A percentile compares a stretch with the other conserved stretches of the same genome.
phyloP scores from a whole-genome alignment of 2,329 filamentous ascomycete species.

The Rutstroemia sp. region DNA sequence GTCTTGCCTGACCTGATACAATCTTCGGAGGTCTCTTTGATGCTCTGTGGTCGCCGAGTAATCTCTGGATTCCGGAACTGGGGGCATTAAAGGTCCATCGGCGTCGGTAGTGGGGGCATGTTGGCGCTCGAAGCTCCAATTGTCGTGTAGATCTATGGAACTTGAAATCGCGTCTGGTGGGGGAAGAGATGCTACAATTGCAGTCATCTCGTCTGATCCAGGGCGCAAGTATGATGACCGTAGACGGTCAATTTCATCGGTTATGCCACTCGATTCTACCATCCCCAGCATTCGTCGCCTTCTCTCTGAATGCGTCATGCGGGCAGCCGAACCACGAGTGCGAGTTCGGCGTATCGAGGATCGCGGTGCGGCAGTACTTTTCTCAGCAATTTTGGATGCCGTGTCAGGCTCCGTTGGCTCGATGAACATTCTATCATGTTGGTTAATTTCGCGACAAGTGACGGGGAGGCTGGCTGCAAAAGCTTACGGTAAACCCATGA shows the following conservation, averaged over 20 bases:
- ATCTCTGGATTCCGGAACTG: slow-evolving; percentile 23
- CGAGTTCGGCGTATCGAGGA: slow-evolving; percentile 27
- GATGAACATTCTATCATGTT: slow-evolving; percentile 25
- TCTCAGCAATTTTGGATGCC: slow-evolving; percentile 23
- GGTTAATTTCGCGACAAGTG: slow-evolving; percentile 16
- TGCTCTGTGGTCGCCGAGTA: slow-evolving; percentile 10
- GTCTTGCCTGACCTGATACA: slow-evolving; percentile 17
- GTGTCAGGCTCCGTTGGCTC: slow-evolving; percentile 25
- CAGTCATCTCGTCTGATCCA: neutral
- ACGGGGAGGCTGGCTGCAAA: slow-evolving; percentile 15
- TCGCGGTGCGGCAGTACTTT: slow-evolving; percentile 22
- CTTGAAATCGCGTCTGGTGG: neutral
- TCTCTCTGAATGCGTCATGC: slow-evolving; percentile 16
- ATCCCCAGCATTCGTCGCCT: slow-evolving; percentile 15
- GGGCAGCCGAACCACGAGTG: slow-evolving; percentile 16
- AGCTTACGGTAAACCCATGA: slow-evolving; percentile 30
- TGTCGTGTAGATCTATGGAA: slow-evolving; percentile 10
- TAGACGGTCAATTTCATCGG: neutral
- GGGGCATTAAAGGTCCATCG: slow-evolving; percentile 23
- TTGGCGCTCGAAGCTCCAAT: slow-evolving; percentile 19
- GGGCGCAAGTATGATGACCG: neutral
- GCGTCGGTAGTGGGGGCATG: slow-evolving; percentile 1
- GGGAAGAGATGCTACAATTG: neutral
- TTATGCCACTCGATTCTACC: neutral
- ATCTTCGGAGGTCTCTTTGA: slow-evolving; percentile 15